A percentile compares a stretch with the other conserved stretches of the same genome.
These are phyloP conservation scores for Eutrema yunnanense DNA, from an alignment of 345 rosid species.

Conservation along the genomic window DNA sequence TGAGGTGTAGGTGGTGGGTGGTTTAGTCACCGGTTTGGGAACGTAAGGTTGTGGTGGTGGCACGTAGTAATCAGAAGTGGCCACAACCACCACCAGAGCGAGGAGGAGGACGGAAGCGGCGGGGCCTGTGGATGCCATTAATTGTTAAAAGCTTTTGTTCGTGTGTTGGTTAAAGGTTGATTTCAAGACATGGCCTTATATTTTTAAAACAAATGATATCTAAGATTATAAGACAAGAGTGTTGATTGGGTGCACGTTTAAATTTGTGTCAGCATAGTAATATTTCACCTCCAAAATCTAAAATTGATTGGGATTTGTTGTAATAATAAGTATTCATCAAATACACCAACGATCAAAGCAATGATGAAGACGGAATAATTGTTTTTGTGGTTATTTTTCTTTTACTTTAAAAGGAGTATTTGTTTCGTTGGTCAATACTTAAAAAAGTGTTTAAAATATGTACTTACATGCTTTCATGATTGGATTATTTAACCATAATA, in stretches of 20 bases:
- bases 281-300: neutral
- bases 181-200: neutral
- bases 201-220: neutral
- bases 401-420: too few species aligned
- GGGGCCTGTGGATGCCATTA: slow-evolving; percentile 2
- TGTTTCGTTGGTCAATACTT: too few species aligned
- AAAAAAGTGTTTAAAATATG: too few species aligned
- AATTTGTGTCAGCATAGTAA: neutral
- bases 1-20: slow-evolving; percentile 6
- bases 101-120: neutral
- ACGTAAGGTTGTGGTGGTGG: slow-evolving; percentile 10
- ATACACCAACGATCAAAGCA: too few species aligned
- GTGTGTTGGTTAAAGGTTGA: neutral
- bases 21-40: neutral
- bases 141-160: neutral
- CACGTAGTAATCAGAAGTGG: slow-evolving; percentile 13
- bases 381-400: too few species aligned
- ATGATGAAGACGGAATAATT: too few species aligned
- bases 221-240: neutral
- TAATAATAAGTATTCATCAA: too few species aligned
- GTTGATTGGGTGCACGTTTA: slow-evolving; percentile 27
- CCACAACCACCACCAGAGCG: neutral
- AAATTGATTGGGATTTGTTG: neutral
- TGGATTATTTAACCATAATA: too few species aligned
- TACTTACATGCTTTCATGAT: too few species aligned